These are phyloP conservation scores for Lasiosphaeriaceae sp. DNA, from an alignment of 495 filamentous ascomycete genomes.

Conservation along the genomic window DNA sequence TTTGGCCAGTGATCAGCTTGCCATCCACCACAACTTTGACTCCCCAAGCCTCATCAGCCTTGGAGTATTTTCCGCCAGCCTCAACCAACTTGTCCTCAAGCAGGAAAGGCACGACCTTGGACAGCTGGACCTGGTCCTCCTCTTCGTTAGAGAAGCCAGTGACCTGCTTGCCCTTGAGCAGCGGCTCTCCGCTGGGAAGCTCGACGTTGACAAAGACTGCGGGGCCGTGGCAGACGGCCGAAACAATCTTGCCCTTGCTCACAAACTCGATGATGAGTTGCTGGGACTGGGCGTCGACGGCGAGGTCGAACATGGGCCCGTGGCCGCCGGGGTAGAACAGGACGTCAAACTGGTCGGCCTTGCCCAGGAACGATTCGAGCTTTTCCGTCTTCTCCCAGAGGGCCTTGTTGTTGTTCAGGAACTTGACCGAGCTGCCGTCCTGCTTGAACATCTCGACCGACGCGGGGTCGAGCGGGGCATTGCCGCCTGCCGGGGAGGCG, in stretches of 20 bases:
- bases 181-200: constrained; percentile 43
- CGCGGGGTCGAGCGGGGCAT: constrained; percentile 60
- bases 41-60: constrained; percentile 55
- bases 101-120: constrained; percentile 56
- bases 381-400: constrained; percentile 63
- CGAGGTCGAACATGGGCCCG: constrained; percentile 76
- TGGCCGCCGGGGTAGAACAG: constrained; percentile 74
- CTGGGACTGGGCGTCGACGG: constrained; percentile 46
- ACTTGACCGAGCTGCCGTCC: constrained; percentile 49
- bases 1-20: constrained; percentile 70
- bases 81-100: constrained; percentile 57
- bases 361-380: constrained; percentile 47
- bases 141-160: constrained; percentile 69
- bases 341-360: constrained; percentile 59
- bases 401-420: constrained; percentile 47
- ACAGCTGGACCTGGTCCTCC: constrained; percentile 52
- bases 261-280: constrained; percentile 59
- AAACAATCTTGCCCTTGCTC: constrained; percentile 54
- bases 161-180: constrained; percentile 53
- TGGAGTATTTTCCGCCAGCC: constrained; percentile 52
- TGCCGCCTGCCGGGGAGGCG: constrained; percentile 65
- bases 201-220: constrained; percentile 57
- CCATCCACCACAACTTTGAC: constrained; percentile 60
- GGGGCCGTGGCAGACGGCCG: constrained; percentile 68
- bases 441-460: constrained; percentile 59